phyloP scores from a whole-genome alignment of 768 basidiomycete species.

The Daedaleopsis nitida region DNA sequence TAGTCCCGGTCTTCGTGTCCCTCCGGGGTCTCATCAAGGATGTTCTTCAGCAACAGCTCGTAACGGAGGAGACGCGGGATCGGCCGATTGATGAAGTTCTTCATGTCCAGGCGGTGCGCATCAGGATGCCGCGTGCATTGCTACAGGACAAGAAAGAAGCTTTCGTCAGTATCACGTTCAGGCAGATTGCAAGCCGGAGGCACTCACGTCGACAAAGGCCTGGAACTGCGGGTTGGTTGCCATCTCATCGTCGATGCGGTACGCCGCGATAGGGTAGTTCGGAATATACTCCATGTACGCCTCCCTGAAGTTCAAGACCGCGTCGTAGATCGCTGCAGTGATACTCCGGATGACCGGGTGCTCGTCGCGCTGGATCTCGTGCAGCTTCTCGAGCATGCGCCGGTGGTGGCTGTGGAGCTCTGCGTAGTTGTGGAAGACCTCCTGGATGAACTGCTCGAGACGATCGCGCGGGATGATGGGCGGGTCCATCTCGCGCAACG shows the following conservation, averaged over 20 bases:
- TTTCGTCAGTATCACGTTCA: neutral
- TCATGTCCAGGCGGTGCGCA: constrained; percentile 85
- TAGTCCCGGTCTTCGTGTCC: constrained; percentile 80
- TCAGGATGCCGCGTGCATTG: constrained; percentile 66
- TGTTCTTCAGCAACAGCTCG: constrained; percentile 77
- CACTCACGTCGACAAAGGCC: constrained; percentile 74
- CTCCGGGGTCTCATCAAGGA: constrained; percentile 72
- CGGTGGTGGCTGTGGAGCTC: constrained; percentile 77
- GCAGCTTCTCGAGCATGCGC: constrained; percentile 75
- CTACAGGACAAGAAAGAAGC: constrained; percentile 28
- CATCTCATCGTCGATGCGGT: constrained; percentile 87
- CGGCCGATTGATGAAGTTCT: constrained; percentile 89
- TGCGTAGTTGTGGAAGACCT: constrained; percentile 87
- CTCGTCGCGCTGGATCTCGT: constrained; percentile 87
- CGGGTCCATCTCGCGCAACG: constrained; percentile 70
- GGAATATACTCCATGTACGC: constrained; percentile 92
- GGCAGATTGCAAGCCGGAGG: neutral
- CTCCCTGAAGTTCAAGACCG: constrained; percentile 89
- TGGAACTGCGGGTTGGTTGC: constrained; percentile 80
- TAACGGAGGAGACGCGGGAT: constrained; percentile 91
- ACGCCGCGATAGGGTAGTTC: constrained; percentile 91
- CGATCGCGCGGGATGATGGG: constrained; percentile 75
- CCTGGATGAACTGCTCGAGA: constrained; percentile 75
- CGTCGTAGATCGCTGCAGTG: constrained; percentile 84
- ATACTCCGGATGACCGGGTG: constrained; percentile 78